phyloP scores from a whole-genome alignment of 2,329 filamentous ascomycete species.

The Thermomyces lanuginosus region DNA sequence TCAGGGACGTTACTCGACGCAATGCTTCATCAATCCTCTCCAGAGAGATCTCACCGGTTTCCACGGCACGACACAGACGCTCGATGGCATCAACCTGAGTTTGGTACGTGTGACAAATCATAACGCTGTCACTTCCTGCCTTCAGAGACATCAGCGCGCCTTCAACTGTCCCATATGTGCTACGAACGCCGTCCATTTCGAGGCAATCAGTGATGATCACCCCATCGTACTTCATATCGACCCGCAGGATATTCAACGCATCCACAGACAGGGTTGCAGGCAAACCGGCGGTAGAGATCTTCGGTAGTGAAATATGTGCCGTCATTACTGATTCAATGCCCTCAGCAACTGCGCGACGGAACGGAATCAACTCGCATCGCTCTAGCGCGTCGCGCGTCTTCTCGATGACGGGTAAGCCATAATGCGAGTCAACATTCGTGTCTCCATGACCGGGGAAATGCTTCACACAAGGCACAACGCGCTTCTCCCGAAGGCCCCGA shows the following conservation, averaged over 20 bases:
- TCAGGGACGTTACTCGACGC: conserved; percentile 20
- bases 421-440: conserved; percentile 30
- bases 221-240: conserved; percentile 29
- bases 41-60: conserved; percentile 18
- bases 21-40: conserved; percentile 20
- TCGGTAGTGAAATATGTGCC: conserved; percentile 28
- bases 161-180: conserved; percentile 26
- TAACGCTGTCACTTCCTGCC: conserved; percentile 29
- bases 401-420: conserved; percentile 24
- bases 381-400: conserved; percentile 25
- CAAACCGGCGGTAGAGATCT: conserved; percentile 17
- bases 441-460: conserved; percentile 32
- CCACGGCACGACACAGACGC: conserved; percentile 21
- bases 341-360: conserved; percentile 26
- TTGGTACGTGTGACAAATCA: conserved; percentile 31
- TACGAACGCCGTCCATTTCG: conserved; percentile 30
- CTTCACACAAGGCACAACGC: conserved; percentile 28
- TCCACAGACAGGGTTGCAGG: conserved; percentile 26
- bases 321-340: conserved; percentile 31
- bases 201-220: conserved; percentile 31
- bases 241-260: conserved; percentile 23
- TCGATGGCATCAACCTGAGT: conserved; percentile 27
- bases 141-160: conserved; percentile 26
- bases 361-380: conserved; percentile 28
- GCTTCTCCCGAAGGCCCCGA: conserved; percentile 22